Percentiles rank a stretch among this genome's conserved stretches.
These are phyloP conservation scores for Onygenales sp. DNA, from an alignment of 2,329 filamentous ascomycete genomes.

Conservation along the genomic window DNA sequence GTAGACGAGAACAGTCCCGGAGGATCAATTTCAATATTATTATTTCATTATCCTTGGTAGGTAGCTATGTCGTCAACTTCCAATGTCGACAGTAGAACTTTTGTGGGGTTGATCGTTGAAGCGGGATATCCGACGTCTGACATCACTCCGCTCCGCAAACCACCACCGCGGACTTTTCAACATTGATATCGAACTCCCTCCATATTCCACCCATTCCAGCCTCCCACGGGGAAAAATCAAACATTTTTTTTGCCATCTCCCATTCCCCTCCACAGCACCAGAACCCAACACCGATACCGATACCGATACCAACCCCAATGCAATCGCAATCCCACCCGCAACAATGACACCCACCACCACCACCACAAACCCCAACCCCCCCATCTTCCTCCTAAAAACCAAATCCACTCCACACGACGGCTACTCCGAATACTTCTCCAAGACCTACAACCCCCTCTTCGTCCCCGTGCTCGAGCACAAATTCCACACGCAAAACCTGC, in stretches of 20 bases:
- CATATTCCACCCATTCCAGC: background rate
- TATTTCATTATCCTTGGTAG: no score
- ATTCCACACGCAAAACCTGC: conserved; percentile 28
- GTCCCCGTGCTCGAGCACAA: conserved; percentile 39
- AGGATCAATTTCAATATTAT: no score
- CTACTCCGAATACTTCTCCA: conserved; percentile 36
- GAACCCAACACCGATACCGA: background rate
- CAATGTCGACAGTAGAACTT: no score
- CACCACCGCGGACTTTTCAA: background rate
- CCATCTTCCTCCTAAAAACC: conserved; percentile 41
- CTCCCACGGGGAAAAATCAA: background rate
- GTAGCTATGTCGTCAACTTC: no score
- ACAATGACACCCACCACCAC: background rate
- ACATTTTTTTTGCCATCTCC: background rate
- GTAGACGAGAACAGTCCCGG: no score
- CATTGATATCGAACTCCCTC: background rate
- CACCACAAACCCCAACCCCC: conserved; percentile 11
- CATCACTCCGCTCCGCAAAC: background rate
- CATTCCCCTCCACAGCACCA: background rate
- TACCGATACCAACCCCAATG: background rate
- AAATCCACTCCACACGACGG: conserved; percentile 35
- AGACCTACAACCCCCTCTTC: conserved; percentile 28
- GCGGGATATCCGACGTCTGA: background rate
- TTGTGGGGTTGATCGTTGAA: background rate
- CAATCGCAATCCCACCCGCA: background rate